Base-by-base conservation (phyloP, 106 monocot species). In the Platanthera guangdongensis region DNA sequence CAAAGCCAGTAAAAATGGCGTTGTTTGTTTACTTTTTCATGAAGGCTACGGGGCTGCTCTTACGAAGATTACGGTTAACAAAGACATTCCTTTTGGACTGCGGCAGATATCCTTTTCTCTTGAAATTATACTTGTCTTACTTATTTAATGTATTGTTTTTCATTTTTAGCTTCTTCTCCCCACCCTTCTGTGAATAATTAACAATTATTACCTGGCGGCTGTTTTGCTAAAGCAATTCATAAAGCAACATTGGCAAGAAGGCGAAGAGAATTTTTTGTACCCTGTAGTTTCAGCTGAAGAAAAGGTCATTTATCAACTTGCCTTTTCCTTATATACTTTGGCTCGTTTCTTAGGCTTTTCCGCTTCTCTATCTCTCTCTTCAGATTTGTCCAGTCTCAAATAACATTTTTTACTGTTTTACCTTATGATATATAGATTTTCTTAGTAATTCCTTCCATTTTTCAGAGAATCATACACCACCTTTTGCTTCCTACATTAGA, bases 181-280 rank as follows among this genome's bases (percentile, higher is more conserved):
- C 22, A 21, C 3, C 4, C 51, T 22, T 72, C 22, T 51, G 49
- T 72, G 46, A 50, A 47, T 50, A 76, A 88, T 93, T 90, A 81
- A 97, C 85, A 48, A 18, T 76, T 68, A 10, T n/a, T 68, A 97
- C 97, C 85, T 97, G 28, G 80, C 97, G 50, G 97, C 93, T 30
- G 97, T 97, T 60, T 78, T 97, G 64, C 80, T 97, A 57, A 97
- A 97, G 78, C 97, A 97, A 76, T 97, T 94, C 73, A 89, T 93
- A 80, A 91, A 94, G 77, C 91, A 97, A 74, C 97, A 97, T 76
- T 97, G 97, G 97, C 85, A 87, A 78, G 93, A 91, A 78, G 93
- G 83, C n/a, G 93, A 89, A 32, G 97, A 91, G 68, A 76, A 70
- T 69, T 97, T 97, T 74, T 52, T 86, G n/a, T 84, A 83, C 74